Percentiles rank a stretch among this genome's conserved stretches.
These are phyloP conservation scores for Cystoderma amianthinum DNA, from an alignment of 768 basidiomycete species.

Conservation along the genomic window DNA sequence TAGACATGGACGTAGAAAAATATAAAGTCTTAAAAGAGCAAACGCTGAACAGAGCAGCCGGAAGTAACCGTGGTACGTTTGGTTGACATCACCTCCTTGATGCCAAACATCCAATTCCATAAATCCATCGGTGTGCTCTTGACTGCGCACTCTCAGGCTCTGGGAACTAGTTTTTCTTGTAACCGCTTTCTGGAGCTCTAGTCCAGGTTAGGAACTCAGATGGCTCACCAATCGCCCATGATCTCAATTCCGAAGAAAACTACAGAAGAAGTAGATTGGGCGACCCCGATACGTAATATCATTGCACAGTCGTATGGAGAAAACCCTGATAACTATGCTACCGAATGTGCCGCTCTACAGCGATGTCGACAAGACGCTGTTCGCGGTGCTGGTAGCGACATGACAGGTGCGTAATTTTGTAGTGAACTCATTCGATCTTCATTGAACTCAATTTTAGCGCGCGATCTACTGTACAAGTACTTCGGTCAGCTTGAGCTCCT, in stretches of 20 bases:
- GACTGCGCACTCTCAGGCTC: neutral
- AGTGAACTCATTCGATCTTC: neutral
- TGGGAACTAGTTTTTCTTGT: neutral
- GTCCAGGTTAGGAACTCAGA: conserved; percentile 16
- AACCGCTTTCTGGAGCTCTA: neutral
- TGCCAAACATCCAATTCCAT: conserved; percentile 10
- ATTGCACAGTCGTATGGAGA: conserved; percentile 94
- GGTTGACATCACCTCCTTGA: conserved; percentile 11
- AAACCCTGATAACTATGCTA: conserved; percentile 79
- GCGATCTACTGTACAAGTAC: conserved; percentile 97
- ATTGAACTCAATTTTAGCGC: conserved; percentile 35
- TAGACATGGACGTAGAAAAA: conserved; percentile 30
- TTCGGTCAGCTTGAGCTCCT: conserved; percentile 98
- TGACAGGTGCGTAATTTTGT: conserved; percentile 53
- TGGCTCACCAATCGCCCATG: conserved; percentile 82
- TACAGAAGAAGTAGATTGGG: conserved; percentile 98
- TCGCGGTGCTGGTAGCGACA: conserved; percentile 91
- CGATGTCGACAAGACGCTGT: conserved; percentile 95
- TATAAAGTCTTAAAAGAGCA: neutral
- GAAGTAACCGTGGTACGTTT: conserved; percentile 23
- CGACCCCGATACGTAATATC: conserved; percentile 74
- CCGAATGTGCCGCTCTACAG: conserved; percentile 81
- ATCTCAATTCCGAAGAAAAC: conserved; percentile 89
- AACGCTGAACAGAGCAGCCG: no score
- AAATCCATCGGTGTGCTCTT: conserved; percentile 1